A percentile compares a stretch with the other conserved stretches of the same genome.
Conservation (phyloP, 805 yeast genomes). For the Saccharomycopsis malanga region DNA sequence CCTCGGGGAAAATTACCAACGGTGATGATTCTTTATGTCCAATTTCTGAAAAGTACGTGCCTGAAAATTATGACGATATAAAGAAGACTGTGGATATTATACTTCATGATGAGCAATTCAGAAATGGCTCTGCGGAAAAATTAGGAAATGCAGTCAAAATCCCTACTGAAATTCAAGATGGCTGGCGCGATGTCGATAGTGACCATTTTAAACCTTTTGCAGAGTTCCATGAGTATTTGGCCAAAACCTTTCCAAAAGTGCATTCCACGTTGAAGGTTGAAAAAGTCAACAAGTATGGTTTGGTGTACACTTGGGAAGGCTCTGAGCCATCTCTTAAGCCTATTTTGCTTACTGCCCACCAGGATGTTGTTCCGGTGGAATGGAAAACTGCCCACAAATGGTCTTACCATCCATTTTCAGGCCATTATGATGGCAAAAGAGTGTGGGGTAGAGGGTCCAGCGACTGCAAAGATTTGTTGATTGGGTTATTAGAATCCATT, state of each 20-base stretch:
- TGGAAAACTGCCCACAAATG: slow-evolving; percentile 48
- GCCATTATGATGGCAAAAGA: slow-evolving; percentile 57
- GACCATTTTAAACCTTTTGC: slow-evolving; percentile 39
- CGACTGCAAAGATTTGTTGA: slow-evolving; percentile 67
- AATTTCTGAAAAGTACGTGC: slow-evolving; percentile 23
- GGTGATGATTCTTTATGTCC: slow-evolving; percentile 23
- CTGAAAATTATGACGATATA: slow-evolving; percentile 28
- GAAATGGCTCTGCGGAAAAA: slow-evolving; percentile 33
- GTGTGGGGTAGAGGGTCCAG: slow-evolving; percentile 74
- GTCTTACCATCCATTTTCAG: slow-evolving; percentile 64
- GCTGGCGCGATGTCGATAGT: slow-evolving; percentile 27
- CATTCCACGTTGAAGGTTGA: slow-evolving; percentile 42
- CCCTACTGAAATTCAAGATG: slow-evolving; percentile 43
- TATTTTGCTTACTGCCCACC: slow-evolving; percentile 63
- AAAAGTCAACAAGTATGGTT: slow-evolving; percentile 52
- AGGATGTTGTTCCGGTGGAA: slow-evolving; percentile 76
- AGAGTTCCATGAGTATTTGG: slow-evolving; percentile 47
- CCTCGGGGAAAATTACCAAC: no score
- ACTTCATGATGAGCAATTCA: slow-evolving; percentile 30
- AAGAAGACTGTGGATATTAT: slow-evolving; percentile 31
- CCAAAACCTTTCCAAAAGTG: slow-evolving; percentile 47
- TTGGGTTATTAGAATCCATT: slow-evolving; percentile 59
- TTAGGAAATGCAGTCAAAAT: slow-evolving; percentile 45
- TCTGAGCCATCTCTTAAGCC: slow-evolving; percentile 47
- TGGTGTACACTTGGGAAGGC: slow-evolving; percentile 52